Conservation (phyloP, 2,329 filamentous ascomycete genomes). For the Trichoderma sp. region DNA sequence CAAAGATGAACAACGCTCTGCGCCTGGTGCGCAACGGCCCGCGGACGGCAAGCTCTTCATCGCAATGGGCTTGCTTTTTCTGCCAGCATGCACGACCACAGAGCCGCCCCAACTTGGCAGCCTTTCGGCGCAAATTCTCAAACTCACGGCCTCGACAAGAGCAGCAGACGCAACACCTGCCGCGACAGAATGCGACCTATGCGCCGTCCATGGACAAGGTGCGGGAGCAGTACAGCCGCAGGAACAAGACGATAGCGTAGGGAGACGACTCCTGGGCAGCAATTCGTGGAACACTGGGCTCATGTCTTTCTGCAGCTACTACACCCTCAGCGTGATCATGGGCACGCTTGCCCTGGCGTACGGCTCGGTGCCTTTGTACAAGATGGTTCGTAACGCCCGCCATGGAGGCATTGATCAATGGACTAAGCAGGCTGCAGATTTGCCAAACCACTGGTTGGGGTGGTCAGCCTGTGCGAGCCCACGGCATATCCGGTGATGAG, state of each 20-base stretch:
- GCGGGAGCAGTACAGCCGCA: slow-evolving; percentile 60
- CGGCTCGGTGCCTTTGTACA: slow-evolving; percentile 81
- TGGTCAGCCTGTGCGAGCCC: slow-evolving; percentile 84
- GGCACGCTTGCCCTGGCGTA: slow-evolving; percentile 78
- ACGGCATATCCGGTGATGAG: slow-evolving; percentile 44
- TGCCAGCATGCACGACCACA: slow-evolving; percentile 36
- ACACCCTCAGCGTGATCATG: slow-evolving; percentile 72
- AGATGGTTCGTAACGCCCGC: slow-evolving; percentile 57
- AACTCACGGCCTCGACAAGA: slow-evolving; percentile 28
- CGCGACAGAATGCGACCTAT: slow-evolving; percentile 27
- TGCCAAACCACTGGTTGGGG: slow-evolving; percentile 88
- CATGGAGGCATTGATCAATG: not conserved
- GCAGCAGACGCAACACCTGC: slow-evolving; percentile 25
- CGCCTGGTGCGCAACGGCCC: slow-evolving; percentile 36
- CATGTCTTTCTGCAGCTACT: slow-evolving; percentile 52
- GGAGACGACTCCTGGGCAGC: slow-evolving; percentile 17
- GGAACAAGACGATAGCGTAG: slow-evolving; percentile 60
- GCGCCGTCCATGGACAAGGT: slow-evolving; percentile 58
- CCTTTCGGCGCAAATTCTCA: slow-evolving; percentile 33
- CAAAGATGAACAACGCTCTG: slow-evolving; percentile 40
- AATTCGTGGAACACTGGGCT: slow-evolving; percentile 20
- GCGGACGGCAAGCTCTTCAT: slow-evolving; percentile 23
- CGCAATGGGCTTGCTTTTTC: slow-evolving; percentile 38
- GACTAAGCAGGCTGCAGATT: slow-evolving; percentile 46
- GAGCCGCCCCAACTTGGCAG: slow-evolving; percentile 23